Base-by-base conservation (phyloP, 805 yeast species). In the Cyberlindnera mississippiensis region DNA sequence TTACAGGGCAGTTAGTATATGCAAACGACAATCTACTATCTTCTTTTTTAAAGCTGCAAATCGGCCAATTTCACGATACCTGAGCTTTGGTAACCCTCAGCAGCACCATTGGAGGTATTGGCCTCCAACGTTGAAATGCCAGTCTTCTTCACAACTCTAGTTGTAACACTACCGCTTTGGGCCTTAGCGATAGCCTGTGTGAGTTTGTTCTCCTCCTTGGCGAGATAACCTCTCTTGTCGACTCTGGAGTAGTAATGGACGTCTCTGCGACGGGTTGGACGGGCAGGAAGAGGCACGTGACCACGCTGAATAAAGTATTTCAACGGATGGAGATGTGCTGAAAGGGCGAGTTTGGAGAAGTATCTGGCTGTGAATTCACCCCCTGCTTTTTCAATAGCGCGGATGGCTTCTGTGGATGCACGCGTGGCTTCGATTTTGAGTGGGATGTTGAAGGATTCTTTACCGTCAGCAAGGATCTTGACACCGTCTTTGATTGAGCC, bases 221-320 rank as follows among this genome's bases (percentile, higher is more conserved):
- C 61, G 57, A 89, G 65, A 59, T 87, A 91, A 7, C 99, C 99
- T 51, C 88, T 75, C 57, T 78, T 79, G 28, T 71, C 79, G 2
- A 75, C 73, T 59, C 79, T 74, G 37, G 88, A 77, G 67, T 93
- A 91, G 63, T 72, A 87, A 44, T 78, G 78, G 42, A 91, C 80
- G 57, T 84, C 88, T 64, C 86, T 83, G 65, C 85, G 78, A 53
- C 77, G 80, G 8, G 82, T 83, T 12, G 99, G 99, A 63, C 89
- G 78, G 2, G 97, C 89, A 39, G 77, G 80, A 50, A 87, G 61
- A 34, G 98, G 98, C 13, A 90, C 62, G 50, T 88, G 78, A 14
- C 95, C 96, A 57, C 79, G 81, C 55, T 74, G 83, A 49, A 71
- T 63, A 36, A 85, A 61, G 53, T 81, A 84, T 62, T 80, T 71